A percentile compares a stretch with the other conserved stretches of the same genome.
Evolutionary conservation across 371 early-diverging fungal genomes (phyloP).

Genomic region (Mortierella sp.): DNA sequence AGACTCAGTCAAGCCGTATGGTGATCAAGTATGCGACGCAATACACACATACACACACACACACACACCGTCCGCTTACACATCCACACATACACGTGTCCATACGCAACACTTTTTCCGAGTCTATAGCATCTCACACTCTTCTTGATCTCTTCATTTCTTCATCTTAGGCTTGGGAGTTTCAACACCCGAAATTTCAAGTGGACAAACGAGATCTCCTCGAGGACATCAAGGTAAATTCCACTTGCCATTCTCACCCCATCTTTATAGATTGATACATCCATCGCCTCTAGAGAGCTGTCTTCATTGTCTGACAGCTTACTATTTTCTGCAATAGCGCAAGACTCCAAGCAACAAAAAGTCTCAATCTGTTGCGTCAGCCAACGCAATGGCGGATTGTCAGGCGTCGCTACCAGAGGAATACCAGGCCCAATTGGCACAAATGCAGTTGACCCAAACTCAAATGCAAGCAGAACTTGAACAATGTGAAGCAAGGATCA

Average conservation of each 20-base stretch:
- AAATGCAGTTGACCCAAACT: conserved; percentile 25
- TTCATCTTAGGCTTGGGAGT: conserved; percentile 75
- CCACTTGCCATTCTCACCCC: no score
- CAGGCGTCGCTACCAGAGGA: conserved; percentile 25
- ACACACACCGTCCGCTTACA: background rate
- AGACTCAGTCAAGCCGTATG: conserved; percentile 61
- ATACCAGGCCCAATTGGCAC: conserved; percentile 31
- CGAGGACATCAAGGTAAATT: conserved; percentile 63
- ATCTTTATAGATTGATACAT: no score
- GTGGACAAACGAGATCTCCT: conserved; percentile 70
- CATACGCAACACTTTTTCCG: background rate
- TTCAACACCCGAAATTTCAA: conserved; percentile 80
- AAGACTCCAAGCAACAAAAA: conserved; percentile 48
- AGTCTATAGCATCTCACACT: background rate
- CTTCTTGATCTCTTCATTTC: background rate
- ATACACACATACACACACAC: background rate
- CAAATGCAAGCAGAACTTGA: conserved; percentile 39
- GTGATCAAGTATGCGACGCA: conserved; percentile 62
- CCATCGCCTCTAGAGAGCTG: no score
- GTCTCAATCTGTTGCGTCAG: conserved; percentile 1
- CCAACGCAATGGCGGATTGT: conserved; percentile 22
- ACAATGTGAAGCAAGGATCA: conserved; percentile 29
- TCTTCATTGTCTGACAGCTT: background rate
- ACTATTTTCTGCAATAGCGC: conserved; percentile 15
- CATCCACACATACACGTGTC: background rate